Evolutionary conservation across 495 filamentous ascomycete genomes (phyloP), one percentile per base, ranked within the genome.

Genomic region (Achaetomiella virescens): DNA sequence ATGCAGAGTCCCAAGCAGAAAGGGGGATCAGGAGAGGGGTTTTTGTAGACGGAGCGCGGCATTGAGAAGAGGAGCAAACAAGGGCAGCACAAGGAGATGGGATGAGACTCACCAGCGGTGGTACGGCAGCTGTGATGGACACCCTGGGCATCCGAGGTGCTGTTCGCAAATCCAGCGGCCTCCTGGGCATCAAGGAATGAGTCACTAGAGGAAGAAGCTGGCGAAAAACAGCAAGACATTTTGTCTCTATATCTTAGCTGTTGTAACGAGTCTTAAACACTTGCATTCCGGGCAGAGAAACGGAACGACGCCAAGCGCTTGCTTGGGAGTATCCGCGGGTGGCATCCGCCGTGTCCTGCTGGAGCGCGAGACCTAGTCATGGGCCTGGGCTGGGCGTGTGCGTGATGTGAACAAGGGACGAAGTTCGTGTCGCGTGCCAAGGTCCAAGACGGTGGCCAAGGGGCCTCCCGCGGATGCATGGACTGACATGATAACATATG

Each of bases 1-100:
- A 6, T 33, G 31, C 22, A 10, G 18, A 54, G 42, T 2, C 41
- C 12, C 8, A 2, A 17, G 4, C 11, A 14, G 45, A 18, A 49
- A 55, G 44, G 8, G 38, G 22, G 21, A 14, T 17, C 18, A 37
- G 46, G 14, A 44, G 38, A 8, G 7, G 25, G 44, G 33, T 14
- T 44, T 57, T 57, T 57, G 47, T 57, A 57, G 27, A 50, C 38
- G 37, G 46, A 6, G 5, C 35, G 38, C 46, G 27, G 29, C 38
- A 24, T 29, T 20, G 37, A 10, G 10, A 49, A 21, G 38, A 46
- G 14, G 10, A n/a, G n/a, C n/a, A 24, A 27, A 57, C 54, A 50
- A 44, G 38, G 14, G 25, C 27, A 44, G 33, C 38, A 17, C 25
- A 27, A 37, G 37, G 21, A 22, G 17, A 31, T 55, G 54, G 43